Conservation (phyloP, 345 rosid genomes). For the Sisymbrium altissimum region DNA sequence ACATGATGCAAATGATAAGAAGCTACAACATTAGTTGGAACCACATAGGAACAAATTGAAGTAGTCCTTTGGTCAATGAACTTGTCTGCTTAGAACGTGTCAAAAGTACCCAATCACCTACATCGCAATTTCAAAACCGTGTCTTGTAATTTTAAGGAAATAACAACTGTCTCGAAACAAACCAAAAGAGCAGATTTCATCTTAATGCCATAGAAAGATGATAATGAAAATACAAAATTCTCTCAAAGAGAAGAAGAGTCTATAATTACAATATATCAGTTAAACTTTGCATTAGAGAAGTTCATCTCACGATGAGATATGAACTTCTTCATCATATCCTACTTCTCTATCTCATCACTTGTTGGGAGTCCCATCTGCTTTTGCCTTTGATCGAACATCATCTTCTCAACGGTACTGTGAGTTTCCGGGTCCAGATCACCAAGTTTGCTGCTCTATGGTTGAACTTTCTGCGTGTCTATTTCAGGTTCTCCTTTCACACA, state of each 20-base stretch:
- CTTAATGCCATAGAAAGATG: not conserved
- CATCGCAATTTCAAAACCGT: no score
- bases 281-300: slow-evolving; percentile 25
- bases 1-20: no score
- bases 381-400: slow-evolving; percentile 30
- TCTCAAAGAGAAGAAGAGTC: not conserved
- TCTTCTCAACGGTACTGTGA: slow-evolving; percentile 72
- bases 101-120: no score
- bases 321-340: slow-evolving; percentile 78
- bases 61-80: no score
- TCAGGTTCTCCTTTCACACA: slow-evolving; percentile 25
- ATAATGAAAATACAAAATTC: not conserved
- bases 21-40: no score
- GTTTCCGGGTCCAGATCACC: slow-evolving; percentile 82
- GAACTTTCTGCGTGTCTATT: slow-evolving; percentile 86
- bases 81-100: no score
- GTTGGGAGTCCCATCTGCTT: slow-evolving; percentile 86
- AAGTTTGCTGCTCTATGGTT: slow-evolving; percentile 82
- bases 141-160: no score
- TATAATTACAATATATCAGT: not conserved
- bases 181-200: not conserved
- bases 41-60: no score
- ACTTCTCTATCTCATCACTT: slow-evolving; percentile 79
- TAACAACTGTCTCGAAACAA: not conserved
- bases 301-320: slow-evolving; percentile 48